Percentiles rank a stretch among this genome's conserved stretches.
These are phyloP conservation scores for Mollisiaceae sp. DNA, from an alignment of 2,329 filamentous ascomycete genomes.

Conservation along the genomic window DNA sequence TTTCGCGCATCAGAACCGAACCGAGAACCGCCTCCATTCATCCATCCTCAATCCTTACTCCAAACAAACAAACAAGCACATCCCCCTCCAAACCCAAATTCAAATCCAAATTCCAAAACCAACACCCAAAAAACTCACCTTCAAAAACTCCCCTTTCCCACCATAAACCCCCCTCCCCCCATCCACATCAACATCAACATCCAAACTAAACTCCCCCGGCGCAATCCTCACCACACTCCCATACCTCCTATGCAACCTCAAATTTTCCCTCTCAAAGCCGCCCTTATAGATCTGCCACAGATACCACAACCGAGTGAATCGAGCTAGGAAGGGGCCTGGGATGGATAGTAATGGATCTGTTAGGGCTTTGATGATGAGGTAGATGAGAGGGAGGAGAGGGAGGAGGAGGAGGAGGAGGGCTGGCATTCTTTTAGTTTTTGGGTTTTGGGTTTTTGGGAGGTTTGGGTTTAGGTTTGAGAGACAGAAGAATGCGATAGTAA, in stretches of 20 bases:
- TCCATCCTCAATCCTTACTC: no score
- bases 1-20: no score
- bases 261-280: conserved; percentile 46
- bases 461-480: no score
- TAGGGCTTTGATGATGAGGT: background rate
- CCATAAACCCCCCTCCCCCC: background rate
- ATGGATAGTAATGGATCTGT: conserved; percentile 35
- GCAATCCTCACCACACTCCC: conserved; percentile 31
- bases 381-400: background rate
- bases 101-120: no score
- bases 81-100: no score
- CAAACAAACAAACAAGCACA: no score
- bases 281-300: conserved; percentile 45
- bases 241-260: conserved; percentile 48
- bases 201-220: background rate
- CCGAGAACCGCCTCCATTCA: no score
- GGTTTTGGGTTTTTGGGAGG: no score
- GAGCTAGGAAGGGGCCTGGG: conserved; percentile 51
- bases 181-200: background rate
- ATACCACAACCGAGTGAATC: conserved; percentile 52
- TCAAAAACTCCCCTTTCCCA: background rate
- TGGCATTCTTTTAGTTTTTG: no score
- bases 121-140: no score
- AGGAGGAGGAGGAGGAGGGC: background rate
- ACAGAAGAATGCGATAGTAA: no score